These are phyloP conservation scores for Hypoxylon sp. DNA, from an alignment of 2,329 filamentous ascomycete genomes.

Conservation along the genomic window DNA sequence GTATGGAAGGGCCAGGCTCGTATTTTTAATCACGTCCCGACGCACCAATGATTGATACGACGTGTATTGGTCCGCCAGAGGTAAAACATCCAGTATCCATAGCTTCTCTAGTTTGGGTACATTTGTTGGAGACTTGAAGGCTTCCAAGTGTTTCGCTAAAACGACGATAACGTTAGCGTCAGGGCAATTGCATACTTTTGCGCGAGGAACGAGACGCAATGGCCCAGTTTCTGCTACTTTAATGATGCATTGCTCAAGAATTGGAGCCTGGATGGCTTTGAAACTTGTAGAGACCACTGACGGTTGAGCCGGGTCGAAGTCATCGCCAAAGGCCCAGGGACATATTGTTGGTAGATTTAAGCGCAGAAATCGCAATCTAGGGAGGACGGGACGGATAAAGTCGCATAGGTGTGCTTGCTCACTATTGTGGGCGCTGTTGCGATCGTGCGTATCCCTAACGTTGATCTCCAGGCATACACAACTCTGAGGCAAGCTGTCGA, in stretches of 20 bases:
- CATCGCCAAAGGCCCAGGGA: conserved; percentile 23
- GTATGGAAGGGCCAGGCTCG: conserved; percentile 18
- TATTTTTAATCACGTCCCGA: conserved; percentile 26
- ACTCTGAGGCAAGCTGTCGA: conserved; percentile 16
- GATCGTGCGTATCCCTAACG: neutral
- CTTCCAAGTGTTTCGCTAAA: conserved; percentile 8
- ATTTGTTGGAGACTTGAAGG: conserved; percentile 10
- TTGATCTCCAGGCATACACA: conserved; percentile 20
- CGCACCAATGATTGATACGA: conserved; percentile 16
- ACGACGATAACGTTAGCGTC: neutral
- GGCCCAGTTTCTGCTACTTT: neutral
- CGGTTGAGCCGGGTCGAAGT: conserved; percentile 4
- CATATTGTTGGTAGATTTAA: conserved; percentile 18
- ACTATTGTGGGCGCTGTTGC: neutral
- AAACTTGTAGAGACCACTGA: neutral
- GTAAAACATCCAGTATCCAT: conserved; percentile 30
- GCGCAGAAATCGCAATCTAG: conserved; percentile 25
- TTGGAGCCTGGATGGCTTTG: conserved; percentile 2
- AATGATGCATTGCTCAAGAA: conserved; percentile 26
- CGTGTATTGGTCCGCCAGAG: neutral
- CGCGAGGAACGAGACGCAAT: neutral
- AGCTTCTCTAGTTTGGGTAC: conserved; percentile 22
- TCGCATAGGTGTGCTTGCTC: conserved; percentile 21
- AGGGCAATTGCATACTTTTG: neutral
- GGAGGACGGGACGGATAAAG: conserved; percentile 27